Conservation (phyloP, 768 basidiomycete species). For the Lactifluus pinguis region DNA sequence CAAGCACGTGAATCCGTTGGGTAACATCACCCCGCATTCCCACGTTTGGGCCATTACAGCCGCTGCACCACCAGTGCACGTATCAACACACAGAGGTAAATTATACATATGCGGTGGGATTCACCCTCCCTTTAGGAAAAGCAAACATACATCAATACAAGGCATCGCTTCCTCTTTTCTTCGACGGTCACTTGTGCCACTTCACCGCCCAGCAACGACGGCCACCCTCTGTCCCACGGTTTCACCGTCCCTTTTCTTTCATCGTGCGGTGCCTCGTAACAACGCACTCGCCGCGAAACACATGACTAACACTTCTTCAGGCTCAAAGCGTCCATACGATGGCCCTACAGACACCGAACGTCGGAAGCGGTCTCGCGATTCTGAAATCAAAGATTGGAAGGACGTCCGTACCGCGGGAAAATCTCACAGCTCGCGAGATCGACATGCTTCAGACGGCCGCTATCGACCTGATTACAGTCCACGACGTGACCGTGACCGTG, state of each 20-base stretch:
- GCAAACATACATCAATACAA: constrained; percentile 9
- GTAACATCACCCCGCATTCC: constrained; percentile 65
- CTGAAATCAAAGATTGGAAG: constrained; percentile 57
- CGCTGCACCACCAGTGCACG: constrained; percentile 44
- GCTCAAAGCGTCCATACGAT: constrained; percentile 74
- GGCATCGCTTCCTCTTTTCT: background rate
- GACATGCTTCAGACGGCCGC: constrained; percentile 30
- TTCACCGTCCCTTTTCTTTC: constrained; percentile 27
- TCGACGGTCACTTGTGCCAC: background rate
- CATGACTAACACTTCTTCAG: constrained; percentile 80
- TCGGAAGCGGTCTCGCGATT: constrained; percentile 47
- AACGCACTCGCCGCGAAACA: constrained; percentile 35
- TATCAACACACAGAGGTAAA: fast-evolving
- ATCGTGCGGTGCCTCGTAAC: constrained; percentile 81
- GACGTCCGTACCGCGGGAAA: constrained; percentile 44
- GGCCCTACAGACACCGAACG: constrained; percentile 34
- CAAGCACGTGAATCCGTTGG: constrained; percentile 53
- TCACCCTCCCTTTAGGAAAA: too few relatives aligned
- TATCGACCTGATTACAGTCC: constrained; percentile 23
- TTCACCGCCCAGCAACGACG: constrained; percentile 1
- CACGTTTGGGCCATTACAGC: constrained; percentile 75
- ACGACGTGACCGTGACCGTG: constrained; percentile 23
- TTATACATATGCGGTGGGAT: background rate
- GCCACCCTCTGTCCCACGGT: background rate
- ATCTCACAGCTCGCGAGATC: constrained; percentile 23